These are phyloP conservation scores for Lichtheimia hyalospora DNA, from an alignment of 371 early-diverging fungal species.

Conservation along the genomic window DNA sequence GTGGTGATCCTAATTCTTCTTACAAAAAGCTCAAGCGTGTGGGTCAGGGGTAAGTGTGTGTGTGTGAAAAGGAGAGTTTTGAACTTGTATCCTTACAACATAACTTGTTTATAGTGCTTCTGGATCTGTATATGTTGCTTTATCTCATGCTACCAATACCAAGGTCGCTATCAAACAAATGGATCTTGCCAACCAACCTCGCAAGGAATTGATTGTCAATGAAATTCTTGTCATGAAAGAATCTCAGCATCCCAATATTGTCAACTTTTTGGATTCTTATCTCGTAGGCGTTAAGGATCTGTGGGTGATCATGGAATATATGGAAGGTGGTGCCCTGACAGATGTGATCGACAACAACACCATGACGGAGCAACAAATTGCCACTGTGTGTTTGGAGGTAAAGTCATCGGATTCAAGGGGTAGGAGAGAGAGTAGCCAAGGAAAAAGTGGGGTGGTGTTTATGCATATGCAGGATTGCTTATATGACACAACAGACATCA, in stretches of 20 bases:
- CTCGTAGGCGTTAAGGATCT: conserved; percentile 80
- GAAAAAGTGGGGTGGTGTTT: too few relatives aligned
- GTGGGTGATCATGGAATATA: conserved; percentile 99
- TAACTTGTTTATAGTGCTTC: conserved; percentile 72
- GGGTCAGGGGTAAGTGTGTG: conserved; percentile 89
- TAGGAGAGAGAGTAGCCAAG: too few relatives aligned
- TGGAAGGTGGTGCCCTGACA: conserved; percentile 97
- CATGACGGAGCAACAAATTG: conserved; percentile 90
- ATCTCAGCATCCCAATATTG: conserved; percentile 93
- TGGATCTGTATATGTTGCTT: conserved; percentile 93
- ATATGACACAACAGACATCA: conserved; percentile 54
- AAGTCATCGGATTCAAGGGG: neutral
- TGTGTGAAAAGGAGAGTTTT: conserved; percentile 17
- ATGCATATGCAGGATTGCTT: neutral
- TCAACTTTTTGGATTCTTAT: conserved; percentile 92
- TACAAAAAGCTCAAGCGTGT: conserved; percentile 92
- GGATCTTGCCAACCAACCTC: conserved; percentile 90
- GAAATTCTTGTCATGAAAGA: conserved; percentile 97
- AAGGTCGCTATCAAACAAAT: conserved; percentile 97
- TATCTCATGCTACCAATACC: conserved; percentile 60
- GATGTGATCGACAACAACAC: conserved; percentile 95
- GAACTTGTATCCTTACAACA: too few relatives aligned
- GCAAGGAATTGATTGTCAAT: conserved; percentile 94
- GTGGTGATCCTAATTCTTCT: conserved; percentile 81
- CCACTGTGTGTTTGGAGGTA: conserved; percentile 88